Base-by-base conservation (phyloP, 192 early-diverging fungal species). In the Dissophora ornata region DNA sequence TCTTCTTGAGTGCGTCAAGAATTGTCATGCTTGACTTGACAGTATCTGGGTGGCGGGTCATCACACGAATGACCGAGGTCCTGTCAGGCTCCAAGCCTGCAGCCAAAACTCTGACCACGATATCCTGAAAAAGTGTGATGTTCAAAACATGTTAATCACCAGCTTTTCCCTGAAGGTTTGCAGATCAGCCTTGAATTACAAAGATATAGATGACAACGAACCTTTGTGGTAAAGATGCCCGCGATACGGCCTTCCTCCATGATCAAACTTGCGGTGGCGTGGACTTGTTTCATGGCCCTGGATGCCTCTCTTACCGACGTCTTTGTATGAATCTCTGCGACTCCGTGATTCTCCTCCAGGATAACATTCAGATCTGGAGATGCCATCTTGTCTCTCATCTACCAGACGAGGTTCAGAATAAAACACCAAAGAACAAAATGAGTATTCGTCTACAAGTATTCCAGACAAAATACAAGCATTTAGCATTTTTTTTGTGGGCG, bases 61-160 rank as follows among this genome's bases (percentile, higher is more conserved):
- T 98, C 22, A 98, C 96, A 36, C 96, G 90, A 18, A 96, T 92
- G 10, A 98, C 94, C n/a, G 93, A 91, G 51, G 93, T 95, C 15
- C 84, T 92, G 48, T 82, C 84, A 13, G 96, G 94, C 47, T 94
- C 90, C 55, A 96, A 77, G 8, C 90, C 87, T 32, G 90, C 91
- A 9, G 92, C 91, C 57, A 94, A 87, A 11, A 94, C 91, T 51
- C 92, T 83, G 57, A 92, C 83, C 32, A 94, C 92, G 55, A 94
- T 84, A 70, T 94, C 92, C 62, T 69, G 40, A 53, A 41, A 53
- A 45, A 5, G 44, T 12, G 44, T n/a, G n/a, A n/a, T n/a, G n/a
- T n/a, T n/a, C n/a, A n/a, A n/a, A n/a, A n/a, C n/a, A n/a, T n/a
- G n/a, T n/a, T n/a, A n/a, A n/a, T n/a, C n/a, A n/a, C n/a, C n/a